Conservation (phyloP, 768 basidiomycete species). For the Phanerodontia chrysosporium region DNA sequence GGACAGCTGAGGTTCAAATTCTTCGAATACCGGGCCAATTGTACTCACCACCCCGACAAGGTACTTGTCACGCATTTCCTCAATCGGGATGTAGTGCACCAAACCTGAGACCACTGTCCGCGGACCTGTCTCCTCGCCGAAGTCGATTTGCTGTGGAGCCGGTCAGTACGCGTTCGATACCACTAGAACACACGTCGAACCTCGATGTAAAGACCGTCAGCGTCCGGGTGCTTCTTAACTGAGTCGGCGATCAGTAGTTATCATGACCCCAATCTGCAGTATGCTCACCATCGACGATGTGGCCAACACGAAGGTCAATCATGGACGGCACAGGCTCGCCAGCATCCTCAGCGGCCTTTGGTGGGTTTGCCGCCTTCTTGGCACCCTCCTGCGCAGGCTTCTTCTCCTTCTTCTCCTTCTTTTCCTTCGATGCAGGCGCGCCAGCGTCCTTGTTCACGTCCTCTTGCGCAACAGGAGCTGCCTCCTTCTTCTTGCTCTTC, state of each 20-base stretch:
- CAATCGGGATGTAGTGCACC: conserved; percentile 94
- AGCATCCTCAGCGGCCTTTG: conserved; percentile 64
- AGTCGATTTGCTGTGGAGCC: conserved; percentile 73
- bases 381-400: conserved; percentile 18
- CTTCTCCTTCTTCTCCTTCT: conserved; percentile 51
- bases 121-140: conserved; percentile 93
- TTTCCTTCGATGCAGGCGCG: conserved; percentile 37
- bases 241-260: no score
- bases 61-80: conserved; percentile 82
- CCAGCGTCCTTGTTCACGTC: conserved; percentile 14
- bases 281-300: conserved; percentile 79
- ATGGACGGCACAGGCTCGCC: conserved; percentile 91
- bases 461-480: conserved; percentile 14
- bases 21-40: background rate
- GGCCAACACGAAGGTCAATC: conserved; percentile 94
- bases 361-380: conserved; percentile 35
- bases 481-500: conserved; percentile 13
- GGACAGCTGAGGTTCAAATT: no score
- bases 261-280: background rate
- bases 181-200: conserved; percentile 32
- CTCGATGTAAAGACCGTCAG: conserved; percentile 96
- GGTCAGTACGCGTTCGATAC: background rate
- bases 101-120: conserved; percentile 95
- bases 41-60: conserved; percentile 75
- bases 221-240: conserved; percentile 97